Evolutionary conservation across 2,329 filamentous ascomycete genomes (phyloP).

Genomic region (Penicillium olsonii): DNA sequence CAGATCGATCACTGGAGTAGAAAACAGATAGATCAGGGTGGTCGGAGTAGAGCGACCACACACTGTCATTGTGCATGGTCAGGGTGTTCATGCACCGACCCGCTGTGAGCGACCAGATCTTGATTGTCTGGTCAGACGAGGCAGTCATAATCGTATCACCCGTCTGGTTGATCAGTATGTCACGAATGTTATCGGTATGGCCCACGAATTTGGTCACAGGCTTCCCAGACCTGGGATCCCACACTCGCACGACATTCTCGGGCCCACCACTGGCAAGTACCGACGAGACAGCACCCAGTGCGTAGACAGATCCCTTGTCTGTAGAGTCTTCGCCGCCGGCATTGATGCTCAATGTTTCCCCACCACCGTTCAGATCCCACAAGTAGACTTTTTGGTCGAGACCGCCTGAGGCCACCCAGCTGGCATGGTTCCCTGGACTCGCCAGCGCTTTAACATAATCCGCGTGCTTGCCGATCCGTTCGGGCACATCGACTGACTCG

Average conservation of each 20-base stretch:
- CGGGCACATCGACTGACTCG: conserved; percentile 63
- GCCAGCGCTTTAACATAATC: conserved; percentile 97
- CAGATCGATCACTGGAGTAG: conserved; percentile 91
- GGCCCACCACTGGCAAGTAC: conserved; percentile 91
- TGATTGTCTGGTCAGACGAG: conserved; percentile 94
- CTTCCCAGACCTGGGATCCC: conserved; percentile 87
- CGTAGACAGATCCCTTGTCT: conserved; percentile 95
- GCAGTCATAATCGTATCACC: conserved; percentile 92
- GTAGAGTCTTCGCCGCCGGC: conserved; percentile 70
- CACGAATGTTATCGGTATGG: conserved; percentile 90
- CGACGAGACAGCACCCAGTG: conserved; percentile 74
- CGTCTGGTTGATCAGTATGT: conserved; percentile 84
- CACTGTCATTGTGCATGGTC: conserved; percentile 98
- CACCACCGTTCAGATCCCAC: conserved; percentile 88
- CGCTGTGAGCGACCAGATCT: conserved; percentile 94
- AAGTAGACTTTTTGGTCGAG: conserved; percentile 88
- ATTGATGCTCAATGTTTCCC: conserved; percentile 84
- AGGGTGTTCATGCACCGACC: conserved; percentile 97
- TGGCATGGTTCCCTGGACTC: conserved; percentile 67
- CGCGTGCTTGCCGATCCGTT: conserved; percentile 85
- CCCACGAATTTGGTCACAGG: conserved; percentile 95
- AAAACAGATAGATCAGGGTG: conserved; percentile 84
- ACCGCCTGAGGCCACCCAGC: conserved; percentile 92
- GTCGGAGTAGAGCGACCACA: conserved; percentile 93
- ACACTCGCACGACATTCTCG: conserved; percentile 87